Percentiles rank a stretch among this genome's conserved stretches.
These are phyloP conservation scores for Xylaria digitata DNA, from an alignment of 2,329 filamentous ascomycete species.

Conservation along the genomic window DNA sequence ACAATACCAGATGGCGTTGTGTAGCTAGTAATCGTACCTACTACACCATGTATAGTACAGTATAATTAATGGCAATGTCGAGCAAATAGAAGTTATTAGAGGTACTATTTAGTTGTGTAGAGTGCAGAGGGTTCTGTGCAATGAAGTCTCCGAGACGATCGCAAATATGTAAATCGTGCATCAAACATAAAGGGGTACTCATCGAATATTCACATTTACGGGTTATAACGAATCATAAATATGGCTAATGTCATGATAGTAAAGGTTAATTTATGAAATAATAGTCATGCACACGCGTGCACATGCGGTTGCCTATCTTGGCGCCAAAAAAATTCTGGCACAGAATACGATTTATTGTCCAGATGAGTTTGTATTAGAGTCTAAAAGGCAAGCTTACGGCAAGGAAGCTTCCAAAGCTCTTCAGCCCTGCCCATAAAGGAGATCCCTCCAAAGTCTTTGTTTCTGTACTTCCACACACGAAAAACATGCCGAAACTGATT, in stretches of 20 bases:
- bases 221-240: neutral
- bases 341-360: conserved; percentile 63
- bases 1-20: too few species aligned
- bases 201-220: too few species aligned
- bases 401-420: conserved; percentile 61
- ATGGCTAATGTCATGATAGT: neutral
- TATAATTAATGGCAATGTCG: neutral
- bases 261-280: neutral
- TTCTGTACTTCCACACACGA: conserved; percentile 62
- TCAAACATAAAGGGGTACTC: neutral
- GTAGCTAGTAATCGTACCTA: neutral
- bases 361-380: conserved; percentile 67
- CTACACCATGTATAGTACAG: neutral
- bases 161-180: neutral
- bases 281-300: neutral
- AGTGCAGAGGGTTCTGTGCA: neutral
- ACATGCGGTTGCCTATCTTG: neutral
- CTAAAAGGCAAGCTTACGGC: conserved; percentile 63
- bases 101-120: too few species aligned
- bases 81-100: neutral
- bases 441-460: conserved; percentile 51
- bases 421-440: conserved; percentile 51
- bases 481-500: conserved; percentile 59
- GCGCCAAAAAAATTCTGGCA: conserved; percentile 21
- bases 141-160: neutral